Conservation (phyloP, 2,329 filamentous ascomycete genomes). For the Trichoderma brevicompactum region DNA sequence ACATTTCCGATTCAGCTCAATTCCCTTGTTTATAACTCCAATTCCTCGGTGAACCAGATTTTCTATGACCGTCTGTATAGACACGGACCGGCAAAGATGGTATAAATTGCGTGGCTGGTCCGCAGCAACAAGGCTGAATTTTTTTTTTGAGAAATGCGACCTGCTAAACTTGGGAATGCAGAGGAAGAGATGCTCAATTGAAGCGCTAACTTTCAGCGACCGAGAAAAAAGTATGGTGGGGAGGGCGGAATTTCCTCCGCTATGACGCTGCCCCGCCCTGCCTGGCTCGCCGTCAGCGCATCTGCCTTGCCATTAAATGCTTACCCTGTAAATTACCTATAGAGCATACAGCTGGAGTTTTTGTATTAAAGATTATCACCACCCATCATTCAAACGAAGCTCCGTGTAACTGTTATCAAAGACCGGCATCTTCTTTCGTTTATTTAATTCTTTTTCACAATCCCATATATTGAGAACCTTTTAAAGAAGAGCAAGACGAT, state of each 20-base stretch:
- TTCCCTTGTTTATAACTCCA: not conserved
- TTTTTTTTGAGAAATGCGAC: not conserved
- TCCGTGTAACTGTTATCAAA: not conserved
- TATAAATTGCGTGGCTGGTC: not conserved
- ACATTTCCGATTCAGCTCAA: slow-evolving; percentile 46
- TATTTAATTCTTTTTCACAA: not conserved
- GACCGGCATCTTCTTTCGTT: too few species aligned
- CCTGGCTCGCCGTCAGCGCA: slow-evolving; percentile 29
- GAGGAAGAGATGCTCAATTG: slow-evolving; percentile 16
- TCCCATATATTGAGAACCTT: too few species aligned
- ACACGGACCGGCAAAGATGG: not conserved
- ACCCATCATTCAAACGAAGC: not conserved
- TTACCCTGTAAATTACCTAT: slow-evolving; percentile 8
- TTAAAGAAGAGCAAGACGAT: not conserved
- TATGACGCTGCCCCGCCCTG: slow-evolving; percentile 27
- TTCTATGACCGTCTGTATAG: not conserved
- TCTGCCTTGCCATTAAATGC: slow-evolving; percentile 23
- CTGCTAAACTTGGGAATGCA: not conserved
- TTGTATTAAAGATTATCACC: too few species aligned
- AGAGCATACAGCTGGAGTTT: not conserved
- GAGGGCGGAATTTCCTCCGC: slow-evolving; percentile 28
- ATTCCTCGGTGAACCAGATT: not conserved
- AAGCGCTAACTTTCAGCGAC: slow-evolving; percentile 22
- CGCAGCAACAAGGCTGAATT: not conserved
- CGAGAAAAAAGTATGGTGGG: slow-evolving; percentile 27